phyloP scores from a whole-genome alignment of 1,284 basidiomycete species.

The Cryptococcus sp. region DNA sequence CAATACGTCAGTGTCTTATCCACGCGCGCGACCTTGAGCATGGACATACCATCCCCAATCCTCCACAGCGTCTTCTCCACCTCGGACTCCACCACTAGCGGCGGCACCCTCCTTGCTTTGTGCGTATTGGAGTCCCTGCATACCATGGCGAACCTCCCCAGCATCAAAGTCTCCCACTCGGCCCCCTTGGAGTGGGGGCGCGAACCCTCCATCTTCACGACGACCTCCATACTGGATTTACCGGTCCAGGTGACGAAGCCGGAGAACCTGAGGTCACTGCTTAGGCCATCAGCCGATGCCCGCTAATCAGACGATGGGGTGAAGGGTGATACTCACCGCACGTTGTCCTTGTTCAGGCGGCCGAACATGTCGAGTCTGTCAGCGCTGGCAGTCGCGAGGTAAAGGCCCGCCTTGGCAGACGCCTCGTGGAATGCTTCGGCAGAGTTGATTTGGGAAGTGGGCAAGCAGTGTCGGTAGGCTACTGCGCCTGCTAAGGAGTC shows the following conservation, averaged over 20 bases:
- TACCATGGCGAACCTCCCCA: slow-evolving; percentile 74
- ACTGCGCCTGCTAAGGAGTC: slow-evolving; percentile 79
- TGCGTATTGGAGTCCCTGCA: slow-evolving; percentile 68
- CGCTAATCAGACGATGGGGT: background rate
- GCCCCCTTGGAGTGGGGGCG: slow-evolving; percentile 37
- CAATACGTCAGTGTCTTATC: slow-evolving; percentile 28
- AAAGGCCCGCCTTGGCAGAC: slow-evolving; percentile 64
- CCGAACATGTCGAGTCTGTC: slow-evolving; percentile 58
- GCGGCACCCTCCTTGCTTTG: slow-evolving; percentile 63
- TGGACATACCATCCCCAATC: slow-evolving; percentile 62
- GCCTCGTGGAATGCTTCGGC: slow-evolving; percentile 53
- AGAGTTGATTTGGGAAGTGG: slow-evolving; percentile 15
- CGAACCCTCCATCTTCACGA: slow-evolving; percentile 72
- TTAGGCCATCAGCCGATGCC: slow-evolving; percentile 15
- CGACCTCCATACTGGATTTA: slow-evolving; percentile 72
- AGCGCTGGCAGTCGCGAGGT: slow-evolving; percentile 76
- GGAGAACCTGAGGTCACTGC: slow-evolving; percentile 64
- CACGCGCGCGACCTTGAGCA: background rate
- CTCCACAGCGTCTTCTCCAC: slow-evolving; percentile 64
- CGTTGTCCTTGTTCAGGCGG: slow-evolving; percentile 51
- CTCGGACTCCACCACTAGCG: slow-evolving; percentile 58
- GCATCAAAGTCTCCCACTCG: slow-evolving; percentile 57
- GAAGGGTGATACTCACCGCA: slow-evolving; percentile 18
- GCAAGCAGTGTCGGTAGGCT: slow-evolving; percentile 72
- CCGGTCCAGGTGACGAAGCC: slow-evolving; percentile 79